These are phyloP conservation scores for Pyrrhoderma lamaoense DNA, from an alignment of 1,284 basidiomycete genomes.

Conservation along the genomic window DNA sequence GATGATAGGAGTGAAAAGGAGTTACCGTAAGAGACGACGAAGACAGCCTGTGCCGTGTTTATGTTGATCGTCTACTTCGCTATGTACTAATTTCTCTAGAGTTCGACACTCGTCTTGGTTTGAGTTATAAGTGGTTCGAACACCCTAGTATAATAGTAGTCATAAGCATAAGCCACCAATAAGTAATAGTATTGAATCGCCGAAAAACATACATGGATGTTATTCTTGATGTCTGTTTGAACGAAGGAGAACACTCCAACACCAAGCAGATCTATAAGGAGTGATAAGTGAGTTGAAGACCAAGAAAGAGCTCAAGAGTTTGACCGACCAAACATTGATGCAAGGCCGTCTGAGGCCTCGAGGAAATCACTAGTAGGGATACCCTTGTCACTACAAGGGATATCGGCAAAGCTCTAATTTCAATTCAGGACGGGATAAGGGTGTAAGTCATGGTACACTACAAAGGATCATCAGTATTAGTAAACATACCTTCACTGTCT, in stretches of 20 bases:
- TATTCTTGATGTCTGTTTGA: conserved; percentile 83
- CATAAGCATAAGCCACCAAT: not conserved
- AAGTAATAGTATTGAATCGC: too few relatives aligned
- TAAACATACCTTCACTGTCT: conserved; percentile 15
- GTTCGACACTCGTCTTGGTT: conserved; percentile 9
- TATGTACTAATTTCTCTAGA: conserved; percentile 11
- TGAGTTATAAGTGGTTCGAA: conserved; percentile 7
- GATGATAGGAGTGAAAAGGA: not conserved
- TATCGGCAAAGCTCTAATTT: conserved; percentile 83
- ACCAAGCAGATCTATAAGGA: conserved; percentile 83
- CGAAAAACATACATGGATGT: conserved; percentile 63
- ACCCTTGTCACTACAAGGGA: conserved; percentile 70
- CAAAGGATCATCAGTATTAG: not conserved
- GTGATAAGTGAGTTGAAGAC: not conserved
- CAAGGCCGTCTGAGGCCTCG: conserved; percentile 85
- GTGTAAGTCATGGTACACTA: not conserved
- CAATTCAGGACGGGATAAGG: not conserved
- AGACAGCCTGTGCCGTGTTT: conserved; percentile 12
- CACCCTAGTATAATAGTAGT: conserved; percentile 1
- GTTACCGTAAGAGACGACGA: conserved; percentile 11
- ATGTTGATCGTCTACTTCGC: not conserved
- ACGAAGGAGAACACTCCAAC: conserved; percentile 86
- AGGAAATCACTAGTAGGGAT: conserved; percentile 80
- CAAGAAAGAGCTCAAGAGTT: too few relatives aligned
- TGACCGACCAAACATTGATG: conserved; percentile 84